Evolutionary conservation across 192 early-diverging fungal genomes (phyloP).

Genomic region (Backusella sp.): DNA sequence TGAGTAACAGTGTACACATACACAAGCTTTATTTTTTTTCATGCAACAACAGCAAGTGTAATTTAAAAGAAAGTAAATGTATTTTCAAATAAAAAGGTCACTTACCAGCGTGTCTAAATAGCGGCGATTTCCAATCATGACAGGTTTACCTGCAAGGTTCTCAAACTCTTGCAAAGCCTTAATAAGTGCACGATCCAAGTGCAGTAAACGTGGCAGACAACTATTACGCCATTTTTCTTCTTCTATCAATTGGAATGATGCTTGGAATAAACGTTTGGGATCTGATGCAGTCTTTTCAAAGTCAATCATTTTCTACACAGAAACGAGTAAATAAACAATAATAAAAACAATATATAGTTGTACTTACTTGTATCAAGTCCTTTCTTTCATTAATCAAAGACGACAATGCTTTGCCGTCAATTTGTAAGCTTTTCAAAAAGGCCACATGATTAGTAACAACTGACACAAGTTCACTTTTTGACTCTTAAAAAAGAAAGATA

Average conservation of each 20-base stretch:
- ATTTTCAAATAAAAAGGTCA: background rate
- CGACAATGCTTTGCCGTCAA: slow-evolving; percentile 30
- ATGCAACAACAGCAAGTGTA: background rate
- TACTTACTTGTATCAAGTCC: slow-evolving; percentile 45
- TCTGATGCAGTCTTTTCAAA: slow-evolving; percentile 79
- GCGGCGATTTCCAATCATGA: slow-evolving; percentile 25
- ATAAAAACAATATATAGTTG: background rate
- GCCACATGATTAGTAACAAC: slow-evolving; percentile 24
- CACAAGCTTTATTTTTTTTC: slow-evolving; percentile 12
- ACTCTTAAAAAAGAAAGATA: background rate
- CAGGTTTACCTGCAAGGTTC: slow-evolving; percentile 26
- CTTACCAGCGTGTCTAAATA: slow-evolving; percentile 34
- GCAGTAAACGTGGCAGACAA: slow-evolving; percentile 70
- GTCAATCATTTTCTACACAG: slow-evolving; percentile 60
- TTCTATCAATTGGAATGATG: slow-evolving; percentile 78
- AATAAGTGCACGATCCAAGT: slow-evolving; percentile 58
- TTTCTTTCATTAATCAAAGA: slow-evolving; percentile 45
- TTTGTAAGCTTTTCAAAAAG: slow-evolving; percentile 22
- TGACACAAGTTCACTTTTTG: slow-evolving; percentile 3
- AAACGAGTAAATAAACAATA: background rate
- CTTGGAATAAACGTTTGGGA: slow-evolving; percentile 66
- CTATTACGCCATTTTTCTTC: slow-evolving; percentile 81
- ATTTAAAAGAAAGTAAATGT: background rate
- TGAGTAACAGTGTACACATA: slow-evolving; percentile 1
- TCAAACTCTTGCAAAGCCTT: slow-evolving; percentile 55